These are phyloP conservation scores for Skeletonema grethae DNA, from an alignment of 108 stramenopile species.

Conservation along the genomic window DNA sequence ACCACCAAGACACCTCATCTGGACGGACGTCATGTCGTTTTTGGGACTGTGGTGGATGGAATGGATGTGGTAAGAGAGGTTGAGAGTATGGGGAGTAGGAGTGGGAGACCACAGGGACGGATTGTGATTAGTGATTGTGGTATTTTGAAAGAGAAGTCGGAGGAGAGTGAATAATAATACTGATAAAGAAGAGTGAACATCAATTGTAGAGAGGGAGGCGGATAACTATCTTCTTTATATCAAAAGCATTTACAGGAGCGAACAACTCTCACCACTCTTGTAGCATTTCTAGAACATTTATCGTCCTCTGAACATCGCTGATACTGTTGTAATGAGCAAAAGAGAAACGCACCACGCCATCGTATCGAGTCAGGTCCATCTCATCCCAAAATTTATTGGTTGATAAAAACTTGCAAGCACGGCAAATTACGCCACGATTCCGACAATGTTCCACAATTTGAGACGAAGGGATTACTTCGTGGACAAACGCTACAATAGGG, in stretches of 20 bases:
- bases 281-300: conserved; percentile 54
- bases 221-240: too few relatives aligned
- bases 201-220: too few relatives aligned
- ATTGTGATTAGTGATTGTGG: conserved; percentile 70
- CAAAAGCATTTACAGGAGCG: background rate
- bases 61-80: conserved; percentile 81
- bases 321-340: conserved; percentile 79
- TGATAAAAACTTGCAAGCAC: conserved; percentile 69
- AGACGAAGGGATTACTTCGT: conserved; percentile 43
- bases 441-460: conserved; percentile 59
- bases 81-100: conserved; percentile 65
- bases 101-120: conserved; percentile 53
- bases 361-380: conserved; percentile 28
- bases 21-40: conserved; percentile 88
- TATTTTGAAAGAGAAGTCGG: conserved; percentile 42
- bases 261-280: conserved; percentile 70
- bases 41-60: conserved; percentile 76
- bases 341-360: conserved; percentile 73
- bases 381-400: conserved; percentile 51
- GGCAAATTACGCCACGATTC: conserved; percentile 56
- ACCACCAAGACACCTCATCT: conserved; percentile 91
- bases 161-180: background rate
- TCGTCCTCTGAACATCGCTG: conserved; percentile 57
- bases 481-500: conserved; percentile 68
- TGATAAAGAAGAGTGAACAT: background rate